phyloP scores from a whole-genome alignment of 2,329 filamentous ascomycete genomes.

The Lojkania enalia region DNA sequence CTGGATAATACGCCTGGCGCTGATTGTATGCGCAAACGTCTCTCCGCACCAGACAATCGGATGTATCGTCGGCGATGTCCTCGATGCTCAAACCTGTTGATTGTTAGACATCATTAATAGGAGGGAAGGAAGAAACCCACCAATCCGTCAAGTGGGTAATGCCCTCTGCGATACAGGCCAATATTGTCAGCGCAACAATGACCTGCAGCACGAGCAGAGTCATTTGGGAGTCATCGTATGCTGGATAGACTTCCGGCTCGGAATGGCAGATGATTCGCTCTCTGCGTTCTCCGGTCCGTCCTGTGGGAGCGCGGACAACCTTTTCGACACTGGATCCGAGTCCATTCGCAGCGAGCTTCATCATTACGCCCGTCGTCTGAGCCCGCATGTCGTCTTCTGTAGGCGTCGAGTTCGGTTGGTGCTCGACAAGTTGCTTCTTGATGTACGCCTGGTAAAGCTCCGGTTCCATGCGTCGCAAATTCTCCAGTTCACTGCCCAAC shows the following conservation, averaged over 20 bases:
- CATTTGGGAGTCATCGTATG: conserved; percentile 28
- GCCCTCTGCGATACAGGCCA: conserved; percentile 34
- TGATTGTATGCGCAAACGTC: conserved; percentile 29
- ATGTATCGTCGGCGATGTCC: conserved; percentile 19
- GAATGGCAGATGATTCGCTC: conserved; percentile 29
- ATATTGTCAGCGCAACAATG: conserved; percentile 28
- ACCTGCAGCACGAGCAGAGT: conserved; percentile 32
- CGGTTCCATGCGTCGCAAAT: conserved; percentile 26
- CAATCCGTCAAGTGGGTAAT: conserved; percentile 24
- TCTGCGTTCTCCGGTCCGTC: conserved; percentile 11
- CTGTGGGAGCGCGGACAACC: conserved; percentile 8
- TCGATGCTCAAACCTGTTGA: conserved; percentile 1
- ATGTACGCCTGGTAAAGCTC: conserved; percentile 33
- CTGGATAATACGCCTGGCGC: conserved; percentile 19
- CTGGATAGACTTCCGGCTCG: conserved; percentile 17
- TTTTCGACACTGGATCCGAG: conserved; percentile 5
- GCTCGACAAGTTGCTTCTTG: conserved; percentile 2
- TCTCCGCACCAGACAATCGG: conserved; percentile 32
- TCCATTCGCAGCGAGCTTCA: conserved; percentile 15
- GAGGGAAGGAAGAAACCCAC: conserved; percentile 8
- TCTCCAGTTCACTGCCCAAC: conserved; percentile 32
- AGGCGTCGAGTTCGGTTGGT: conserved; percentile 1
- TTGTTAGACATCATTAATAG: not conserved
- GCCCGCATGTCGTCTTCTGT: conserved; percentile 18
- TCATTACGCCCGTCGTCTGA: conserved; percentile 25